Conservation (phyloP, 208 protist genomes). For the Spongospora subterranea region DNA sequence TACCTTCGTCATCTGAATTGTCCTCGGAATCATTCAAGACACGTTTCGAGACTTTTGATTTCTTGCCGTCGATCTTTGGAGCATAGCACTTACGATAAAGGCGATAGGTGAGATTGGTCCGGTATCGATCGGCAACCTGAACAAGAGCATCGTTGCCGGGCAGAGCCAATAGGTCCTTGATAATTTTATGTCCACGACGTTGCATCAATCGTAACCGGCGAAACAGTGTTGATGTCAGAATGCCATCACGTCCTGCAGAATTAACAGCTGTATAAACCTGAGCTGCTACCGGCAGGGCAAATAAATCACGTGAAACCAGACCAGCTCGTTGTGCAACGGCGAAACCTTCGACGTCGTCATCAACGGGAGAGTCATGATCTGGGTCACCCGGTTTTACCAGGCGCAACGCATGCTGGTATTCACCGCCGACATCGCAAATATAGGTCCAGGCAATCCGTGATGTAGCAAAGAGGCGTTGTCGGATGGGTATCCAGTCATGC, state of each 20-base stretch:
- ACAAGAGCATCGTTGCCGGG: conserved; percentile 52
- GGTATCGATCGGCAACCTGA: conserved; percentile 17
- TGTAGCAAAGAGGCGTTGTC: conserved; percentile 30
- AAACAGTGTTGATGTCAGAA: not conserved
- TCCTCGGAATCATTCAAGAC: conserved; percentile 4
- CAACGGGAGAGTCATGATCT: not conserved
- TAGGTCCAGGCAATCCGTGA: not conserved
- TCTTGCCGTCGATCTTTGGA: not conserved
- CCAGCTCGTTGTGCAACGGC: not conserved
- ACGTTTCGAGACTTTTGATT: not conserved
- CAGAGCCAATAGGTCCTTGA: not conserved
- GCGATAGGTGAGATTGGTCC: not conserved
- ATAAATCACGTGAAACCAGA: not conserved
- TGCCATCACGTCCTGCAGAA: not conserved
- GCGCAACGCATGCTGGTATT: not conserved
- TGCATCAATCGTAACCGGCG: not conserved
- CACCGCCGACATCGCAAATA: not conserved
- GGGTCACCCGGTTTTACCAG: not conserved
- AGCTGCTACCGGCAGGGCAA: not conserved
- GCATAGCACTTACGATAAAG: not conserved
- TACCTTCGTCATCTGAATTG: not conserved
- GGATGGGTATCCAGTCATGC: not conserved
- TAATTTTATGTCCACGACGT: conserved; percentile 19
- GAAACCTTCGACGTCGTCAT: not conserved
- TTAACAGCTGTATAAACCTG: not conserved